Conservation (phyloP, 2,329 filamentous ascomycete species). For the Tolypocladium endophyticum region DNA sequence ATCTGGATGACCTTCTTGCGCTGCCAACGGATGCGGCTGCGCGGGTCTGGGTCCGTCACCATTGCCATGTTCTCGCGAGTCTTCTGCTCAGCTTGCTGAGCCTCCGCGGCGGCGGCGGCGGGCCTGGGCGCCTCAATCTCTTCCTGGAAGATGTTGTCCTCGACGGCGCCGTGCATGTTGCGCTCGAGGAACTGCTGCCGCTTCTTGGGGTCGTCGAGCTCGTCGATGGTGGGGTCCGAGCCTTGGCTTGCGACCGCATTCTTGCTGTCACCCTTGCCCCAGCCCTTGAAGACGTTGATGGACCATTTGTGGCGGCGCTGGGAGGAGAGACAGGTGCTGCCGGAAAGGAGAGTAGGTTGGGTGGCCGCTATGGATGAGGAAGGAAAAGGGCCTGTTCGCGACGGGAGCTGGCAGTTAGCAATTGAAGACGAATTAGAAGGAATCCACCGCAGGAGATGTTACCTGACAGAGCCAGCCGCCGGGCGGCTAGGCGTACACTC, state of each 20-base stretch:
- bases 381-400: constrained; percentile 12
- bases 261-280: constrained; percentile 18
- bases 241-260: constrained; percentile 18
- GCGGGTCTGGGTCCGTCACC: constrained; percentile 65
- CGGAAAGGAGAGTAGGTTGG: neutral
- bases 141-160: constrained; percentile 55
- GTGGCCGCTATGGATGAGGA: neutral
- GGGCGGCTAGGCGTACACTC: constrained; percentile 54
- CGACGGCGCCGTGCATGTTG: constrained; percentile 29
- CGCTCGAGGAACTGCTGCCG: constrained; percentile 29
- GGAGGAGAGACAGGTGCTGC: constrained; percentile 2
- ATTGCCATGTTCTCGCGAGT: constrained; percentile 44
- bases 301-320: constrained; percentile 32
- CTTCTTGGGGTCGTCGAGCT: constrained; percentile 32
- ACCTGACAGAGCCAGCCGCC: constrained; percentile 53
- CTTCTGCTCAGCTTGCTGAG: constrained; percentile 23
- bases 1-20: constrained; percentile 73
- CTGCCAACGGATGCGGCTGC: constrained; percentile 63
- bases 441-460: constrained; percentile 8
- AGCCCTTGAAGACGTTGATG: constrained; percentile 27
- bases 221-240: constrained; percentile 13
- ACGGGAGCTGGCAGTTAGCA: constrained; percentile 2
- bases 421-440: constrained; percentile 1
- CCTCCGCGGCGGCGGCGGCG: constrained; percentile 6
- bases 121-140: constrained; percentile 31